Conservation (phyloP, 2,329 filamentous ascomycete genomes). For the Aspergillus transmontanensis region DNA sequence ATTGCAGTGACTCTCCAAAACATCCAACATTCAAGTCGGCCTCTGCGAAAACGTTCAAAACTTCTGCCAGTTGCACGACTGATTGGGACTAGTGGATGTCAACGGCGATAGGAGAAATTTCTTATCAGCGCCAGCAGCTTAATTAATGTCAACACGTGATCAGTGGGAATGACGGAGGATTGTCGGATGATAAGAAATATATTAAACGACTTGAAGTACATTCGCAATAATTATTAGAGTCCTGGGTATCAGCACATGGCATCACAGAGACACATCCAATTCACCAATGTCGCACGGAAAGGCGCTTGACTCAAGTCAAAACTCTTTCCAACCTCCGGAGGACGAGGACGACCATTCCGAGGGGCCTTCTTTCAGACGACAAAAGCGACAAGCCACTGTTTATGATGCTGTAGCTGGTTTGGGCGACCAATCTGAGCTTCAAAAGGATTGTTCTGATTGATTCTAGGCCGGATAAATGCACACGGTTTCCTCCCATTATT, state of each 20-base stretch:
- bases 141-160: background rate
- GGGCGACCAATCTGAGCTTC: slow-evolving; percentile 6
- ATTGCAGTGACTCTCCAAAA: too few relatives aligned
- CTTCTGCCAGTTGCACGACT: background rate
- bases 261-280: background rate
- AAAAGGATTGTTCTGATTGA: slow-evolving; percentile 12
- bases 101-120: background rate
- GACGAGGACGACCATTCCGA: slow-evolving; percentile 9
- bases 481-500: slow-evolving; percentile 36
- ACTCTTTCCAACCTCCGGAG: slow-evolving; percentile 20
- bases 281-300: slow-evolving; percentile 25
- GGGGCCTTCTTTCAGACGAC: slow-evolving; percentile 16
- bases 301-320: slow-evolving; percentile 24
- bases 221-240: background rate
- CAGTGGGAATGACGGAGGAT: background rate
- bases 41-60: background rate
- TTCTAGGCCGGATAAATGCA: slow-evolving; percentile 49
- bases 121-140: background rate
- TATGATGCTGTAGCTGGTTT: slow-evolving; percentile 63
- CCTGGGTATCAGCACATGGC: background rate
- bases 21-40: background rate
- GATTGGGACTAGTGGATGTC: too few relatives aligned
- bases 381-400: slow-evolving; percentile 48
- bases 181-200: background rate
- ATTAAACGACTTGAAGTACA: background rate